phyloP scores from a whole-genome alignment of 176 grass and related monocot genomes.

The Olyra latifolia region DNA sequence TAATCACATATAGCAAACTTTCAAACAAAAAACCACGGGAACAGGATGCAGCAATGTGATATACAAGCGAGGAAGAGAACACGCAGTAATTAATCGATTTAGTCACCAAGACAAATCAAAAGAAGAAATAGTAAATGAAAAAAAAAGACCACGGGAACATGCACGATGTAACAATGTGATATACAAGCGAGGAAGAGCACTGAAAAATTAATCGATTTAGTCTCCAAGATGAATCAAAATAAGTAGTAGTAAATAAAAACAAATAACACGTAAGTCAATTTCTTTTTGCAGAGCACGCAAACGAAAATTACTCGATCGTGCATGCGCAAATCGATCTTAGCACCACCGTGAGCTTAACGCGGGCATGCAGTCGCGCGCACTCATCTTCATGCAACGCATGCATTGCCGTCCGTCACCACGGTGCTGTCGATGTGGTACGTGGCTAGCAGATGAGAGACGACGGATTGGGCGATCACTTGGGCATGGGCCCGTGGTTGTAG shows the following conservation, averaged over 20 bases:
- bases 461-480: too few relatives aligned
- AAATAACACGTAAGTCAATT: neutral
- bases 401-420: neutral
- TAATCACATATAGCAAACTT: neutral
- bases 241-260: neutral
- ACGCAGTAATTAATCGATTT: neutral
- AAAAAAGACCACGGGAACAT: neutral
- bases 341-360: neutral
- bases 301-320: constrained; percentile 22
- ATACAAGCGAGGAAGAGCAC: too few relatives aligned
- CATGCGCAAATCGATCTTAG: neutral
- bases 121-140: neutral
- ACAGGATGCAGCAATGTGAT: neutral
- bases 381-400: neutral
- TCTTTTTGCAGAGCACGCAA: neutral
- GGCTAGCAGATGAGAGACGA: too few relatives aligned
- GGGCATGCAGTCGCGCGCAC: neutral
- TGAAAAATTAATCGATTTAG: neutral
- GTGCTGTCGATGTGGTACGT: too few relatives aligned
- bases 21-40: neutral
- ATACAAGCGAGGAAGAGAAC: neutral
- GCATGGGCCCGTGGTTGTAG: constrained; percentile 54
- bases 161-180: neutral
- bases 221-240: neutral
- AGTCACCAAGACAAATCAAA: neutral